Percentiles rank a stretch among this genome's conserved stretches.
Evolutionary conservation across 441 rosid genomes (phyloP).

Genomic region (Manihot esculenta): DNA sequence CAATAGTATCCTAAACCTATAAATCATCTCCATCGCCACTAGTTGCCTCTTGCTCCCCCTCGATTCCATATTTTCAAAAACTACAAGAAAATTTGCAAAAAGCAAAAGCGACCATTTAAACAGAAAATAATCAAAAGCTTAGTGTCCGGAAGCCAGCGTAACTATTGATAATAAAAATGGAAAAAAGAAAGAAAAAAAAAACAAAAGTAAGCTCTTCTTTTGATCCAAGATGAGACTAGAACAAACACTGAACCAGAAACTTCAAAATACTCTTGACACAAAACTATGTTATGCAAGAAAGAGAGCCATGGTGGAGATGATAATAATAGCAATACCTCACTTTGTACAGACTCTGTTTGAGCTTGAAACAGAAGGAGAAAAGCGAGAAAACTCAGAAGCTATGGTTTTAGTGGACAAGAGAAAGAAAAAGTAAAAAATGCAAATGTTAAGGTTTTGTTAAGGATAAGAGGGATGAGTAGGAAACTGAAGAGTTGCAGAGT

Average conservation of each 20-base stretch:
- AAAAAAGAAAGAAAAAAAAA: too few relatives aligned
- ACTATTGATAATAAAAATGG: too few relatives aligned
- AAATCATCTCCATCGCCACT: slow-evolving; percentile 16
- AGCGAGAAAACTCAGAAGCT: neutral
- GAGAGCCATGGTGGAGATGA: neutral
- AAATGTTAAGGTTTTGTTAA: too few relatives aligned
- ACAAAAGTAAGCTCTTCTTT: neutral
- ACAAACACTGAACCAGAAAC: too few relatives aligned
- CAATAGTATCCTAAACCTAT: slow-evolving; percentile 46
- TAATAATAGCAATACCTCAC: neutral
- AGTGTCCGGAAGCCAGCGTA: neutral
- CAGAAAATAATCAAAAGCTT: too few relatives aligned
- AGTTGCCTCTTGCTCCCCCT: slow-evolving; percentile 23
- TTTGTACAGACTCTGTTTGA: neutral
- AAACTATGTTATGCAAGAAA: too few relatives aligned
- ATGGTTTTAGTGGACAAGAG: too few relatives aligned
- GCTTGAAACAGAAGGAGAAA: neutral
- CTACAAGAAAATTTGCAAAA: neutral
- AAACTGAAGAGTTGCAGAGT: too few relatives aligned
- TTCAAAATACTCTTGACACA: neutral
- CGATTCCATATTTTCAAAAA: neutral
- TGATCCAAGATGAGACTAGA: neutral
- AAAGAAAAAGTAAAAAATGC: too few relatives aligned
- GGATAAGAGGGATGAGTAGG: too few relatives aligned
- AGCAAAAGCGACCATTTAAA: slow-evolving; percentile 1